Evolutionary conservation across 2,329 filamentous ascomycete species (phyloP), one percentile per base, ranked within the genome.

Genomic region (Scopulariopsis brevicaulis): DNA sequence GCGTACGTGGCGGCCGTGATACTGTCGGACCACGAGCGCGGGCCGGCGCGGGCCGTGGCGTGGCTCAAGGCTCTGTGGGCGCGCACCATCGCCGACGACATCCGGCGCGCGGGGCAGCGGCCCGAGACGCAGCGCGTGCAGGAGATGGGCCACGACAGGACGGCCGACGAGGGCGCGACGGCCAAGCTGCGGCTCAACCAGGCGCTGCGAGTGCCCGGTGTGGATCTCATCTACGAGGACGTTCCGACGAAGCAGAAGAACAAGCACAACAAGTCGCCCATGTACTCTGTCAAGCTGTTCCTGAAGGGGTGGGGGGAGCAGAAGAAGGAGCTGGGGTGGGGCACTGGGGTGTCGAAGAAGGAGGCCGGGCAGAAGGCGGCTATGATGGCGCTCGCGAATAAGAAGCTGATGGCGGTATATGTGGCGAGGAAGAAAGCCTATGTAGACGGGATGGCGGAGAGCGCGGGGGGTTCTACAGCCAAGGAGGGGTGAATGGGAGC

Each of bases 1-100:
- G 88, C 93, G 0, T 96, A 95, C 64, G 82, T 96, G 18, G 92
- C 88, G 10, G 92, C 87, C 3, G 72, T 92, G 6, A 80, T 96
- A 37, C 73, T 90, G 2, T 84, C 86, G 1, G 81, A 90, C 64
- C 77, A 83, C 0, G 70, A 73, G 3, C 68, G 82, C 53, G 91
- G 92, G 1, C 79, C 87, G 53, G 62, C 70, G 8, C 77, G 76
- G 1, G 85, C 81, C 1, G 78, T 86, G 56, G 68, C 77, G 15
- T 97, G 91, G 90, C 73, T 96, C 53, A 85, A 82, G 55, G 73
- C 78, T 8, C 74, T 96, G 1, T 96, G 91, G 90, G 79, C 80
- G 4, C 81, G 77, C 53, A 83, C 81, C 4, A 71, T 95, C 43
- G 67, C 74, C 32, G 71, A 79, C 25, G 77, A 85, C 32, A 81